phyloP scores from a whole-genome alignment of 78 protist genomes.

The Cavenderia fasciculata region DNA sequence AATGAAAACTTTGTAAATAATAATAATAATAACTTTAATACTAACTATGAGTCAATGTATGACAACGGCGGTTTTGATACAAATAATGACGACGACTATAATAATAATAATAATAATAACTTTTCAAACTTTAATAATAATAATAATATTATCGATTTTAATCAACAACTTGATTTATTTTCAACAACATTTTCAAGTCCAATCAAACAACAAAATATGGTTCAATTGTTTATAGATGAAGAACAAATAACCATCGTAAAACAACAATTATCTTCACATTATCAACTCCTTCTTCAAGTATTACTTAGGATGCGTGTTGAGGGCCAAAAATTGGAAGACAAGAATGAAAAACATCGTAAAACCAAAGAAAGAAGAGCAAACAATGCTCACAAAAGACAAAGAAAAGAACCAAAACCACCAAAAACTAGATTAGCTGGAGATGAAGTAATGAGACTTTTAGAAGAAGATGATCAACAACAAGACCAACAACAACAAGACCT shows the following conservation, averaged over 20 bases:
- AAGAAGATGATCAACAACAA: too few species aligned
- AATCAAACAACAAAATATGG: background rate
- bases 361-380: background rate
- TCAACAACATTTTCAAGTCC: background rate
- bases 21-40: background rate
- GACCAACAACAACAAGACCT: background rate
- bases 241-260: background rate
- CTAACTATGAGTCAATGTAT: background rate
- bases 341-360: background rate
- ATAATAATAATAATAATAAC: slow-evolving; percentile 10
- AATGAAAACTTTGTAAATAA: background rate
- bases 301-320: slow-evolving; percentile 30
- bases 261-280: slow-evolving; percentile 36
- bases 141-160: background rate
- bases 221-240: background rate
- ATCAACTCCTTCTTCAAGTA: slow-evolving; percentile 56
- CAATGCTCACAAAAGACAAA: background rate
- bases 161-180: background rate
- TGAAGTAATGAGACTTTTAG: too few species aligned
- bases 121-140: background rate
- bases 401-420: background rate
- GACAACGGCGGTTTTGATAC: too few species aligned
- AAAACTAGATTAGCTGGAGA: background rate
- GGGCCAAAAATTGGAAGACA: background rate
- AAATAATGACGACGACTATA: too few species aligned